A percentile compares a stretch with the other conserved stretches of the same genome.
Evolutionary conservation across 352 stramenopile species (phyloP).

Genomic region (Plasmopara viticola): DNA sequence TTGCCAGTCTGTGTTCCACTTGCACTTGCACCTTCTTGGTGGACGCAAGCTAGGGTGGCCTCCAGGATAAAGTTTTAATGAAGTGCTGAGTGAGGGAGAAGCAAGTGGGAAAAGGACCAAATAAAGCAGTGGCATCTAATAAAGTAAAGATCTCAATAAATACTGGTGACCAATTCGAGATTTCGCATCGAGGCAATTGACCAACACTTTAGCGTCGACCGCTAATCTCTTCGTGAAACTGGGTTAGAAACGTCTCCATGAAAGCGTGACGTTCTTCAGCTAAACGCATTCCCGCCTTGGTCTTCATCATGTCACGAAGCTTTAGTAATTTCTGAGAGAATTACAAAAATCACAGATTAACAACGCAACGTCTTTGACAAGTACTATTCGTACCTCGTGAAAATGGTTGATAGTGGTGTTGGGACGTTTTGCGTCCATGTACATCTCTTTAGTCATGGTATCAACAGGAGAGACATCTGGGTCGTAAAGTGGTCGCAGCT

Average conservation of each 20-base stretch:
- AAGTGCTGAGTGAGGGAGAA: neutral
- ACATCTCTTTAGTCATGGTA: conserved; percentile 68
- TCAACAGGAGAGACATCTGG: conserved; percentile 40
- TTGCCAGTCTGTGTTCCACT: conserved; percentile 85
- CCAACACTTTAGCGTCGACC: conserved; percentile 20
- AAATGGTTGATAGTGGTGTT: conserved; percentile 86
- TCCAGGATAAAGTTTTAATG: conserved; percentile 56
- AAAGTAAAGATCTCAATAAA: neutral
- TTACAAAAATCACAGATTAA: neutral
- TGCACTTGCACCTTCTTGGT: conserved; percentile 94
- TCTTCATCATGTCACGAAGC: conserved; percentile 86
- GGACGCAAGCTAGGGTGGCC: conserved; percentile 92
- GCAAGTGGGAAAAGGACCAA: neutral
- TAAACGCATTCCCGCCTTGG: conserved; percentile 54
- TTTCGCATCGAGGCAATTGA: neutral
- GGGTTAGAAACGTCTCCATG: conserved; percentile 79
- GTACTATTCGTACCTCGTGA: conserved; percentile 53
- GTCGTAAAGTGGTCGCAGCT: conserved; percentile 79
- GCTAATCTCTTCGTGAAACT: conserved; percentile 78
- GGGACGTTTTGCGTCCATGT: conserved; percentile 67
- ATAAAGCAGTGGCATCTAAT: neutral
- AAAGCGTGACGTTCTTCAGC: conserved; percentile 79
- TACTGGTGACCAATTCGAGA: neutral
- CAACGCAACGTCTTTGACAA: neutral
- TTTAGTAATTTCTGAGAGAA: conserved; percentile 77